A percentile compares a stretch with the other conserved stretches of the same genome.
phyloP scores from a whole-genome alignment of 371 early-diverging fungal genomes.

The Lichtheimia corymbifera region DNA sequence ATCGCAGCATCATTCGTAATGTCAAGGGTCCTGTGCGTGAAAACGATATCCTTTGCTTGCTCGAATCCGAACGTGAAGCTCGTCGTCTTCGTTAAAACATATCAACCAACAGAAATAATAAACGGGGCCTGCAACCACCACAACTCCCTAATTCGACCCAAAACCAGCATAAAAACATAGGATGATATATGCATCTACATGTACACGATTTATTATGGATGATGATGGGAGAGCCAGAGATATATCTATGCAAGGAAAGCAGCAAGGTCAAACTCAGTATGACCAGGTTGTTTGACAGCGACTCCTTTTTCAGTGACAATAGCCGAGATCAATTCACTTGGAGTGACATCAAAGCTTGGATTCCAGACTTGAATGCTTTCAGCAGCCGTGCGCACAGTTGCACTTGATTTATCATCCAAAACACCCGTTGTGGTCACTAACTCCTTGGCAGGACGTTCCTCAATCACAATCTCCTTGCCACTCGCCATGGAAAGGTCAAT shows the following conservation, averaged over 20 bases:
- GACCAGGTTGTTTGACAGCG: conserved; percentile 62
- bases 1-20: conserved; percentile 97
- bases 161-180: neutral
- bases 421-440: conserved; percentile 74
- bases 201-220: too few species aligned
- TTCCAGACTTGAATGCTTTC: conserved; percentile 90
- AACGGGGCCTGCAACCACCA: neutral
- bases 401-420: conserved; percentile 32
- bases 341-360: conserved; percentile 96
- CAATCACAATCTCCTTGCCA: conserved; percentile 86
- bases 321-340: conserved; percentile 82
- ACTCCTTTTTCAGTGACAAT: conserved; percentile 95
- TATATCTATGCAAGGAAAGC: conserved; percentile 33
- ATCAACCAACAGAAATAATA: neutral
- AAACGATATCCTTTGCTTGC: conserved; percentile 93
- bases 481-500: conserved; percentile 74
- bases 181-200: neutral
- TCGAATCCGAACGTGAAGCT: conserved; percentile 99
- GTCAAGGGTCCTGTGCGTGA: conserved; percentile 99
- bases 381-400: conserved; percentile 82
- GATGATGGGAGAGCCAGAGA: too few species aligned
- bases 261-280: conserved; percentile 60
- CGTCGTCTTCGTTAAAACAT: conserved; percentile 92
- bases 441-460: conserved; percentile 81
- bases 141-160: too few species aligned